Conservation (phyloP, 192 early-diverging fungal species). For the Kappamyces sp. region DNA sequence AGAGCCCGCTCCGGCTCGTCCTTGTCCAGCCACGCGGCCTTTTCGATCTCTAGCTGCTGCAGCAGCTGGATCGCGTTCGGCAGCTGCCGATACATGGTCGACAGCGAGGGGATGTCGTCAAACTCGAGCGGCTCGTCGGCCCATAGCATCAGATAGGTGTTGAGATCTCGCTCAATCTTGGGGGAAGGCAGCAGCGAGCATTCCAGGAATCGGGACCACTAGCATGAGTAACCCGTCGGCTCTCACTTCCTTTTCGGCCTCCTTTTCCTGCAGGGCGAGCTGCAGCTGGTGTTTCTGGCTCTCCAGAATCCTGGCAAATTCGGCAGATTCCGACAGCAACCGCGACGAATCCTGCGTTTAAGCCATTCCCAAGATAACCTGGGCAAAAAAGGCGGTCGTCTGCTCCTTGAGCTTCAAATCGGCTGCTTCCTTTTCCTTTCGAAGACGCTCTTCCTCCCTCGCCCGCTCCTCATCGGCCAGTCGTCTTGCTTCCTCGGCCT, state of each 20-base stretch:
- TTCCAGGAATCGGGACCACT: slow-evolving; percentile 48
- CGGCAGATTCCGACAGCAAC: slow-evolving; percentile 6
- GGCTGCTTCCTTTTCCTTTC: slow-evolving; percentile 23
- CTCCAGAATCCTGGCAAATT: slow-evolving; percentile 1
- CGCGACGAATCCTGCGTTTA: too few relatives aligned
- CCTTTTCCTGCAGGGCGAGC: slow-evolving; percentile 4
- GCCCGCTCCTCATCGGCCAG: slow-evolving; percentile 29
- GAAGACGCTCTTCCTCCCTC: slow-evolving; percentile 33
- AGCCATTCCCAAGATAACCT: slow-evolving; percentile 6
- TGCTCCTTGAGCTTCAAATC: slow-evolving; percentile 16
- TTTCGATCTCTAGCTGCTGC: slow-evolving; percentile 18
- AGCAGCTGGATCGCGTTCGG: slow-evolving; percentile 27
- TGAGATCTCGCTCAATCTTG: slow-evolving; percentile 38
- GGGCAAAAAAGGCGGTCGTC: slow-evolving; percentile 3
- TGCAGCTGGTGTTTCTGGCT: not conserved
- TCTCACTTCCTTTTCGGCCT: slow-evolving; percentile 3
- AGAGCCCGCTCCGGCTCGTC: not conserved
- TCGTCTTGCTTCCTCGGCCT: slow-evolving; percentile 28
- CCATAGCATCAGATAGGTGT: slow-evolving; percentile 43
- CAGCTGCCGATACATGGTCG: slow-evolving; percentile 24
- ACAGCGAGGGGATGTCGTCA: slow-evolving; percentile 32
- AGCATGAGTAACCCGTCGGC: not conserved
- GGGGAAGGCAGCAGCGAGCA: slow-evolving; percentile 44
- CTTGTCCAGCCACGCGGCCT: slow-evolving; percentile 4
- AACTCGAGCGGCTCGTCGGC: slow-evolving; percentile 23